Evolutionary conservation across 2,329 filamentous ascomycete genomes (phyloP), one percentile per base, ranked within the genome.

Genomic region (Sphaceloma murrayae): DNA sequence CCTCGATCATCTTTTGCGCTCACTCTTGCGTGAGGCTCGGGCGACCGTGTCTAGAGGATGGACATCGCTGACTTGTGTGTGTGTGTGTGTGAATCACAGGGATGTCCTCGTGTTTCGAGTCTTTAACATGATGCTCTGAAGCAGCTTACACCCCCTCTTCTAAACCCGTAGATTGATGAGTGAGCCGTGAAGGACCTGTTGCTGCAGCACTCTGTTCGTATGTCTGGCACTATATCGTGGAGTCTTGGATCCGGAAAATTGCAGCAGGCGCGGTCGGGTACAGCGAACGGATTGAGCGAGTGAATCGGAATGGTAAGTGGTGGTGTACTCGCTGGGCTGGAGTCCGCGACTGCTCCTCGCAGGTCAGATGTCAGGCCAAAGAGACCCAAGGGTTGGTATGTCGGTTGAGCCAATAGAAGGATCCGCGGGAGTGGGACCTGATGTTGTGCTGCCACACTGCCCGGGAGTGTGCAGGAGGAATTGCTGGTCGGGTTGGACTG

Each of bases 361-460:
- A 40, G 30, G 26, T 16, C 24, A 40, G 24, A 29, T 26, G 13
- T 16, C 30, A 18, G 26, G 24, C 27, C 16, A 13, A 26, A 17
- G 22, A 40, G 36, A 27, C 36, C 24, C 19, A 16, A 14, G 36
- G 18, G 36, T 40, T 40, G 36, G 36, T 40, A 40, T 40, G 22
- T 22, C 22, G 19, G 24, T 22, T 22, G 22, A 16, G 24, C 36
- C 24, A 40, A 40, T 40, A 22, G 30, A 11, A 29, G 16, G 9
- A 29, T 17, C 36, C 24, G 36, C 24, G 24, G 14, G 22, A 13
- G 22, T 40, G 36, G 36, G 22, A 18, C 17, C 16, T 21, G 22
- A 22, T 26, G 36, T 29, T 27, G 24, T 11, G 24, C 24, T 6
- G 24, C 24, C 24, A 11, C 6, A 27, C 36, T 40, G 24, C 19